Conservation (phyloP, 176 grass and related monocot species). For the Aegilops sharonensis region DNA sequence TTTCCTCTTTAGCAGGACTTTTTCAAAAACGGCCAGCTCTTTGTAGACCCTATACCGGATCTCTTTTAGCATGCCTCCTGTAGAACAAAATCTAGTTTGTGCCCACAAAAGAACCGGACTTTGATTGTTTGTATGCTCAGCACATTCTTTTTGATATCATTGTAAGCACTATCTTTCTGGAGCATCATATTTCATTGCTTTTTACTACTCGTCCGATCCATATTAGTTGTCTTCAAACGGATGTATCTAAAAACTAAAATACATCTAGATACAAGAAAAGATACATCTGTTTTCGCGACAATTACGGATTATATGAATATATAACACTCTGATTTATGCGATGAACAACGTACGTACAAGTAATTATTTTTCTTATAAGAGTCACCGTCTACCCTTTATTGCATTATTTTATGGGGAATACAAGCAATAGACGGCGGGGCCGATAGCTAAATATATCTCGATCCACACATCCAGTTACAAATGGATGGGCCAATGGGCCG, state of each 20-base stretch:
- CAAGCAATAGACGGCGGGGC: too few relatives aligned
- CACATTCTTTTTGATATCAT: slow-evolving; percentile 23
- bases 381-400: too few relatives aligned
- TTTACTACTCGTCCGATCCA: not conserved
- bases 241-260: too few relatives aligned
- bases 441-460: not conserved
- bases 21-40: slow-evolving; percentile 2
- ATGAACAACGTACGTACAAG: too few relatives aligned
- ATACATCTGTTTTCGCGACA: too few relatives aligned
- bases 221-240: too few relatives aligned
- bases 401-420: too few relatives aligned
- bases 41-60: slow-evolving; percentile 14
- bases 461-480: not conserved
- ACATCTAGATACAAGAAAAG: too few relatives aligned
- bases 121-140: slow-evolving; percentile 18
- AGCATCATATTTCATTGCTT: slow-evolving; percentile 17
- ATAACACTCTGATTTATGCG: too few relatives aligned
- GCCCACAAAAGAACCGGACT: slow-evolving; percentile 5
- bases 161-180: not conserved
- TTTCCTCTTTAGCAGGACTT: slow-evolving; percentile 16
- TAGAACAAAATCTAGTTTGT: slow-evolving; percentile 30
- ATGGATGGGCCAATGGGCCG: not conserved
- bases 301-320: too few relatives aligned
- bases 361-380: too few relatives aligned
- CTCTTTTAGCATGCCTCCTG: slow-evolving; percentile 19